Base-by-base conservation (phyloP, 805 yeast species). In the Jamesozyma lodderae region DNA sequence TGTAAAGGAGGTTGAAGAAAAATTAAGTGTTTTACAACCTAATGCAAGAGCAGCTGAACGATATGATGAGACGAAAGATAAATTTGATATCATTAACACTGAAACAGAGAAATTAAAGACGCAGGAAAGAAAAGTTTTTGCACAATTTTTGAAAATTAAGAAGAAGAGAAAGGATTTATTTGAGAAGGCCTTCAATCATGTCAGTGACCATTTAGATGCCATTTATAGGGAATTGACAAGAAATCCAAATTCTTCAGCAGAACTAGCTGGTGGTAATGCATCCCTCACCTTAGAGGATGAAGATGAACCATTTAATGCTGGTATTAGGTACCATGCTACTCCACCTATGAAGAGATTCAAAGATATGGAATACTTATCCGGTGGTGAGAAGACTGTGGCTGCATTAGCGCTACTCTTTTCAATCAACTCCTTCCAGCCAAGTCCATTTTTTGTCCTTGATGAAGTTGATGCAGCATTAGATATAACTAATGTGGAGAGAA, bases 391-490 rank as follows among this genome's bases (percentile, higher is more conserved):
- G 56, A 84, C 96, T 2, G 80, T 92, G 58, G 98, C 98, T 2
- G 98, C 98, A 0, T 64, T 92, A 45, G 96, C 97, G 0, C 66
- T 92, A 45, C 60, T 92, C 34, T 92, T 92, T 64, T 88, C 97
- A 0, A 77, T 88, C 30, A 96, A 92, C 57, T 79, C 94, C 0
- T 82, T 67, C 61, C 90, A 80, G 36, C 96, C 96, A 2, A 81
- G 96, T 1, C 98, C 98, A 23, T 92, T 92, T 57, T 90, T 92
- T 56, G 95, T 92, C 0, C 66, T 92, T 31, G 98, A 92, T 59
- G 98, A 92, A 62, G 87, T 92, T n/a, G 98, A 92, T 63, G 97
- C 98, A 0, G 97, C 97, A 0, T 70, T 92, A 42, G 98, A 92
- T 60, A 79, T 83, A 42, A 77, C 85, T 18, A 92, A 92, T 53